Base-by-base conservation (phyloP, 208 protist genomes). In the Plasmodiophora brassicae region DNA sequence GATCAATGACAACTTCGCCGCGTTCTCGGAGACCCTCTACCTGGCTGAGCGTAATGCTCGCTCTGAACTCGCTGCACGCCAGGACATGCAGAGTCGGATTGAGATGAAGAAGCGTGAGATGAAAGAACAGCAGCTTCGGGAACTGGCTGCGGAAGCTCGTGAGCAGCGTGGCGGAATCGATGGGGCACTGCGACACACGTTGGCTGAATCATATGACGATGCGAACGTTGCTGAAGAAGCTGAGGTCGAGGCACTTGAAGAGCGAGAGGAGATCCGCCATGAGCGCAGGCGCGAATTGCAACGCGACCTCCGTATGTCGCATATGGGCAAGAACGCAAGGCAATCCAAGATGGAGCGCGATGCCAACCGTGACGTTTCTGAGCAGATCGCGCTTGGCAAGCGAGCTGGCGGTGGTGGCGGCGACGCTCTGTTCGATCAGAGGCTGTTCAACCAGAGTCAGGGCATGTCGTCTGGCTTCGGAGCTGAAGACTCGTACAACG, bases 1-100 rank as follows among this genome's bases (percentile, higher is more conserved):
- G 84, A 91, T 91, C 46, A 89, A 91, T 10, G 90, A 97, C 88
- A 93, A 93, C 20, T 97, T 97, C 92, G 96, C 96, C 38, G 94
- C 94, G 57, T 89, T 98, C 14, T 89, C 94, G 41, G 92, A 96
- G 60, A 72, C 96, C n/a, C 88, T 98, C 1, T 94, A 96, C 50
- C 90, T 96, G 28, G 95, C 96, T 1, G 95, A 98, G 87, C 71
- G 91, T n/a, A 90, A 87, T 14, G 87, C 94, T 10, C 84, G 94
- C 32, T 38, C 38, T 5, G 84, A 90, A 41, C 45, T 88, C 44
- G 72, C 50, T 28, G 54, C 65, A 36, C 91, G 95, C 53, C 84
- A 91, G 32, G 84, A 96, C 0, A 86, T 94, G 86, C 91, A 90
- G 60, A 84, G 89, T 39, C 46, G 93, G n/a, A 46, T 89, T 45